Percentiles rank a stretch among this genome's conserved stretches.
Evolutionary conservation across 192 early-diverging fungal species (phyloP).

Genomic region (Linnemannia exigua): DNA sequence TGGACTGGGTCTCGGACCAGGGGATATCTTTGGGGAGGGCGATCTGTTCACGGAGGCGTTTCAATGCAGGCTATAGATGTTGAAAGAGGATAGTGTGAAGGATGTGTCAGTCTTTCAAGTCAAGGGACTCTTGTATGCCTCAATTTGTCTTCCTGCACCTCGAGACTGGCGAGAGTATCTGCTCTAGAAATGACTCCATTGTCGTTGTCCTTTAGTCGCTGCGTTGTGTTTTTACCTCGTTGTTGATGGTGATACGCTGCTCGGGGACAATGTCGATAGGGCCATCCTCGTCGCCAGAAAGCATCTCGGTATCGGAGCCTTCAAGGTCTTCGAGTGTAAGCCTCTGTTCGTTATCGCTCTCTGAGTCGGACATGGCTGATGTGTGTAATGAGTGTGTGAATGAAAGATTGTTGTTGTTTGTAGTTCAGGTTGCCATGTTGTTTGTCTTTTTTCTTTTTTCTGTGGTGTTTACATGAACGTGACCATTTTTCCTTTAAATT

Average conservation of each 20-base stretch:
- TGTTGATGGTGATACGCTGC: slow-evolving; percentile 53
- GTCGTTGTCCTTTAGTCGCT: neutral
- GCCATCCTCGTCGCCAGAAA: slow-evolving; percentile 48
- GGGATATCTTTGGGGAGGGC: slow-evolving; percentile 66
- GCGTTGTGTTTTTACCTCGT: slow-evolving; percentile 30
- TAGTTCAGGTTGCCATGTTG: no score
- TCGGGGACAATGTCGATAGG: slow-evolving; percentile 44
- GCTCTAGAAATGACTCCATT: neutral
- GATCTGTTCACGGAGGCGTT: slow-evolving; percentile 70
- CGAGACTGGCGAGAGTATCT: neutral
- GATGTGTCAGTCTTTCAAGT: neutral
- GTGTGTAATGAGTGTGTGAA: slow-evolving; percentile 10
- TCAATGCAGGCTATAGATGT: slow-evolving; percentile 67
- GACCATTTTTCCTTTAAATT: neutral
- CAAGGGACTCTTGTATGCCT: neutral
- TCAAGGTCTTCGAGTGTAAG: slow-evolving; percentile 54
- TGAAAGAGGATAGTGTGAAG: neutral
- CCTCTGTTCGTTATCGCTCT: slow-evolving; percentile 54
- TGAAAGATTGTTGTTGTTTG: neutral
- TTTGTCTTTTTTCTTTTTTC: neutral
- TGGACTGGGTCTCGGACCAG: slow-evolving; percentile 80
- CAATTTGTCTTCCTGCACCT: neutral
- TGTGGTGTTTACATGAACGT: neutral
- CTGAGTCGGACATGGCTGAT: slow-evolving; percentile 46
- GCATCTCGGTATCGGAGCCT: slow-evolving; percentile 50